Conservation (phyloP, 106 monocot species). For the Dioscorea alata region DNA sequence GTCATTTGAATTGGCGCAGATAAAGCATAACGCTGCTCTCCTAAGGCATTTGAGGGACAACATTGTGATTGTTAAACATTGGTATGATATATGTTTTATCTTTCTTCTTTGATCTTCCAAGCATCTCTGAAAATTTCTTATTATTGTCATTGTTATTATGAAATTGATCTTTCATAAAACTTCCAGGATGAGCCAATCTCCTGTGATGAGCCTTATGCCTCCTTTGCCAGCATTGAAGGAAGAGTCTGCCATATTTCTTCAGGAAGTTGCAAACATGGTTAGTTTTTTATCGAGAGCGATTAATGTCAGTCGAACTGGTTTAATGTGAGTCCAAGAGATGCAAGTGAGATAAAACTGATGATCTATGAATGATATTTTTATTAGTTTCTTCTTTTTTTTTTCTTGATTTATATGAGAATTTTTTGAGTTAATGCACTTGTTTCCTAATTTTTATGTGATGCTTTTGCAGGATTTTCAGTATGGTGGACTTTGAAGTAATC, state of each 20-base stretch:
- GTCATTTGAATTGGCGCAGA: background rate
- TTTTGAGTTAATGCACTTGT: too few relatives aligned
- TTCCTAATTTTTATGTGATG: too few relatives aligned
- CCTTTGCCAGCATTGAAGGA: background rate
- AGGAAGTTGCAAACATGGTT: too few relatives aligned
- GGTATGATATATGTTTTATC: background rate
- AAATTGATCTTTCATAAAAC: background rate
- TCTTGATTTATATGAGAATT: too few relatives aligned
- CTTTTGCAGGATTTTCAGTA: too few relatives aligned
- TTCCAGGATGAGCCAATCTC: background rate
- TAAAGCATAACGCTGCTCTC: background rate
- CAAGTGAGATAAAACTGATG: too few relatives aligned
- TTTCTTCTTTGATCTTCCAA: background rate
- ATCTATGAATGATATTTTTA: too few relatives aligned
- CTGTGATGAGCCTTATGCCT: background rate
- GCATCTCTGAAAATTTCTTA: background rate
- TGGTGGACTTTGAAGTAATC: too few relatives aligned
- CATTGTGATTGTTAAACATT: background rate
- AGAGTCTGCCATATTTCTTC: background rate
- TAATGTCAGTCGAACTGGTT: too few relatives aligned
- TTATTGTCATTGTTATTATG: background rate
- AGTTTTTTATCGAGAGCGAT: too few relatives aligned
- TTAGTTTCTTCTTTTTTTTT: too few relatives aligned
- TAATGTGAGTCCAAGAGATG: too few relatives aligned
- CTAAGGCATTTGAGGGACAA: background rate